Evolutionary conservation across 169 alveolate species (phyloP).

Genomic region (Miamiensis avidus): DNA sequence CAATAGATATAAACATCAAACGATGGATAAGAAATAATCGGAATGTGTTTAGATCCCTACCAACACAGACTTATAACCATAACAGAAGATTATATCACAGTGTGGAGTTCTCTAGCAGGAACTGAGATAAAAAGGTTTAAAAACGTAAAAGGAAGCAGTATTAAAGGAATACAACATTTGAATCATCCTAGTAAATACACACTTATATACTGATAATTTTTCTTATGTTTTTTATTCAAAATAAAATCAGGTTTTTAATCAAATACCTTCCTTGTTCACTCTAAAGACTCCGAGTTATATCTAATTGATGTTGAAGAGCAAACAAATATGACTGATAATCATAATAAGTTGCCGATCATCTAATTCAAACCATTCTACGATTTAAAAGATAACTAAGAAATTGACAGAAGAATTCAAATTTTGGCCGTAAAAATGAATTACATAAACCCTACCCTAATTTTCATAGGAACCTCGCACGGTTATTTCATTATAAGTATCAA

Average conservation of each 20-base stretch:
- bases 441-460: conserved; percentile 7
- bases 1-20: conserved; percentile 24
- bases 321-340: background rate
- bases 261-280: background rate
- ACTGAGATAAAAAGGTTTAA: conserved; percentile 36
- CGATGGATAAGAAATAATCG: conserved; percentile 32
- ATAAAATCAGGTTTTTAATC: background rate
- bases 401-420: conserved; percentile 17
- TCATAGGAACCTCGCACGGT: conserved; percentile 18
- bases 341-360: background rate
- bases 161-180: background rate
- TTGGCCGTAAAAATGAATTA: background rate
- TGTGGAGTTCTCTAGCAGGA: conserved; percentile 42
- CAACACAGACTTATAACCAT: conserved; percentile 25
- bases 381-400: conserved; percentile 18
- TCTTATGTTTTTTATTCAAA: too few relatives aligned
- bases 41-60: conserved; percentile 38
- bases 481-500: too few relatives aligned
- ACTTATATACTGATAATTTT: too few relatives aligned
- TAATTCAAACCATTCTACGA: background rate
- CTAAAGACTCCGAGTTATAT: background rate
- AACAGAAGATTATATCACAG: conserved; percentile 37
- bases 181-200: background rate
- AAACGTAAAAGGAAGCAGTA: conserved; percentile 2
- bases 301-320: background rate